Evolutionary conservation across 129 eudicot species (phyloP).

Genomic region (Chrysanthemum makinoi): DNA sequence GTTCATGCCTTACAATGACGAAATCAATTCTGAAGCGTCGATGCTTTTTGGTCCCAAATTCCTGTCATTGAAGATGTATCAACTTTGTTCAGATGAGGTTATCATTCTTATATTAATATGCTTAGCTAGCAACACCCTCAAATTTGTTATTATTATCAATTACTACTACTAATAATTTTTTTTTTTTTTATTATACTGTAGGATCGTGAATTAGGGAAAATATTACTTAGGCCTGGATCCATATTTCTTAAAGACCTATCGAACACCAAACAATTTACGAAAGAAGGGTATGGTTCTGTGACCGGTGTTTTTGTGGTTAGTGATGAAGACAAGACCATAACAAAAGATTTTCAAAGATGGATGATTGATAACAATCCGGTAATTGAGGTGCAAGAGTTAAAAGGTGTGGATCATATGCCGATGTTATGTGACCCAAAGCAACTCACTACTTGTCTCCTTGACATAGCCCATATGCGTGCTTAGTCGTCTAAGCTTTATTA

Average conservation of each 20-base stretch:
- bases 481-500: no score
- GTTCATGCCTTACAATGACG: no score
- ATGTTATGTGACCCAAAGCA: slow-evolving; percentile 52
- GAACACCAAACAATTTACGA: slow-evolving; percentile 20
- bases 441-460: slow-evolving; percentile 32
- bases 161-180: no score
- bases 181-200: no score
- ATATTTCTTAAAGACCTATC: slow-evolving; percentile 32
- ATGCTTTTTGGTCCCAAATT: no score
- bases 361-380: slow-evolving; percentile 39
- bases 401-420: slow-evolving; percentile 66
- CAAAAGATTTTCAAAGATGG: slow-evolving; percentile 40
- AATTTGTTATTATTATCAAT: no score
- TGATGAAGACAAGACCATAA: slow-evolving; percentile 37
- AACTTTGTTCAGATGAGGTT: no score
- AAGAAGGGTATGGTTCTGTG: slow-evolving; percentile 51
- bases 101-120: no score
- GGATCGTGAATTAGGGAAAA: no score
- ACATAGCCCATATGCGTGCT: slow-evolving; percentile 11
- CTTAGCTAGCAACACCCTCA: no score
- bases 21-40: no score
- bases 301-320: slow-evolving; percentile 38
- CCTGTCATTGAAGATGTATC: no score
- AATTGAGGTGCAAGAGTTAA: slow-evolving; percentile 39
- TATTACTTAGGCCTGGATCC: slow-evolving; percentile 6